phyloP scores from a whole-genome alignment of 305 asterid genomes.

The Ajuga reptans region DNA sequence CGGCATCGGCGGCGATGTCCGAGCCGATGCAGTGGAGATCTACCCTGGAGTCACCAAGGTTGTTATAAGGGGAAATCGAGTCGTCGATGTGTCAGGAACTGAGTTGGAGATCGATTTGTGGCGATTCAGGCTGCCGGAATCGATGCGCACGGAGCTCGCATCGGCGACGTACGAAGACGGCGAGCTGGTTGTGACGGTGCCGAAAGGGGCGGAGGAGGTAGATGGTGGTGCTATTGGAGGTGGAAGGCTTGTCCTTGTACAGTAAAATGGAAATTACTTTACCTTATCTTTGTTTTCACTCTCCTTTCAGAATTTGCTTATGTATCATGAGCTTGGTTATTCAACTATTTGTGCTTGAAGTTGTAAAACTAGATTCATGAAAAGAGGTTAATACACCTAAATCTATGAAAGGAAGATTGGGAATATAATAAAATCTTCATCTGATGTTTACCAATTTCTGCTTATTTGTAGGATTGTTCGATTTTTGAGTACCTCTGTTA shows the following conservation, averaged over 20 bases:
- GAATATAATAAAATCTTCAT: too few relatives aligned
- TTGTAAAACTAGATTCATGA: background rate
- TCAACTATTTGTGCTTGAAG: background rate
- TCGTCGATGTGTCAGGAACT: conserved; percentile 32
- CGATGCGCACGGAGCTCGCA: conserved; percentile 61
- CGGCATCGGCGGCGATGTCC: conserved; percentile 38
- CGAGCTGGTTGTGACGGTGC: conserved; percentile 72
- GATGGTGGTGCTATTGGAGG: conserved; percentile 26
- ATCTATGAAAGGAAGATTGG: too few relatives aligned
- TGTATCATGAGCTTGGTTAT: background rate
- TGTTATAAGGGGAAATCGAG: conserved; percentile 44
- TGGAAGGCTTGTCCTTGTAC: conserved; percentile 51
- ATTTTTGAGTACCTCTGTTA: background rate
- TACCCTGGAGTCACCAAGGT: conserved; percentile 76
- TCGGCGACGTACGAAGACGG: conserved; percentile 54
- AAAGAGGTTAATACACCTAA: background rate
- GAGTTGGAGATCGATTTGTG: conserved; percentile 71
- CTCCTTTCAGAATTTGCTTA: background rate
- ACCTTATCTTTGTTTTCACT: background rate
- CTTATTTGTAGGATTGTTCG: background rate
- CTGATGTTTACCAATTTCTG: background rate
- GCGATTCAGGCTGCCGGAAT: conserved; percentile 74
- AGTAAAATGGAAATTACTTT: conserved; percentile 18
- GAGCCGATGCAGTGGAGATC: conserved; percentile 67
- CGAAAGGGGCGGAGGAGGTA: conserved; percentile 39